Conservation (phyloP, 208 protist species). For the Angomonas ambiguus region DNA sequence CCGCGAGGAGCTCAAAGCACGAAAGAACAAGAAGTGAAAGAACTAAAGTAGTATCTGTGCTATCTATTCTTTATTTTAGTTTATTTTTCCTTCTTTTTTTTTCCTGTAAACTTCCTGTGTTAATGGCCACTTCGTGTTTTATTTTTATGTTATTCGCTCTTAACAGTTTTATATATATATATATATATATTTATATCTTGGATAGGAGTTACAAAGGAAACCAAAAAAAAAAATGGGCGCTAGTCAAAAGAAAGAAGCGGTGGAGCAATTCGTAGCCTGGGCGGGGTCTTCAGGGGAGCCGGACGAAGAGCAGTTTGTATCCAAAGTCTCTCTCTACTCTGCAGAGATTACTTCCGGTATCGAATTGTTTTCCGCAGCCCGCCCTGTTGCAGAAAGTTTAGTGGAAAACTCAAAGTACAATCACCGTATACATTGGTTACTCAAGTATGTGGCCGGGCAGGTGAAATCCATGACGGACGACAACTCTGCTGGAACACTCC, state of each 20-base stretch:
- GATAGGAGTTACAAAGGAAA: not conserved
- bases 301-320: slow-evolving; percentile 35
- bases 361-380: slow-evolving; percentile 36
- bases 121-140: not conserved
- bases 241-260: slow-evolving; percentile 46
- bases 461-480: slow-evolving; percentile 26
- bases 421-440: slow-evolving; percentile 50
- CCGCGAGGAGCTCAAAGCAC: slow-evolving; percentile 48
- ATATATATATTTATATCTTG: slow-evolving; percentile 1
- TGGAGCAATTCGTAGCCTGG: slow-evolving; percentile 36
- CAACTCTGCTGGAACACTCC: slow-evolving; percentile 16
- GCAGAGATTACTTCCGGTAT: slow-evolving; percentile 36
- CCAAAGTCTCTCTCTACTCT: slow-evolving; percentile 29
- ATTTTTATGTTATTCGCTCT: slow-evolving; percentile 1
- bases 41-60: not conserved
- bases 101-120: not conserved
- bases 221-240: slow-evolving; percentile 49
- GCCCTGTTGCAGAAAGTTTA: slow-evolving; percentile 36
- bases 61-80: too few species aligned
- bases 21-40: slow-evolving; percentile 39
- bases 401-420: slow-evolving; percentile 16
- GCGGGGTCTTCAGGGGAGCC: slow-evolving; percentile 18
- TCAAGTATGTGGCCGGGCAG: slow-evolving; percentile 31
- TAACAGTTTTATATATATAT: not conserved
- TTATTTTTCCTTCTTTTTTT: slow-evolving; percentile 5